These are phyloP conservation scores for Neonectria ditissima DNA, from an alignment of 2,329 filamentous ascomycete genomes.

Conservation along the genomic window DNA sequence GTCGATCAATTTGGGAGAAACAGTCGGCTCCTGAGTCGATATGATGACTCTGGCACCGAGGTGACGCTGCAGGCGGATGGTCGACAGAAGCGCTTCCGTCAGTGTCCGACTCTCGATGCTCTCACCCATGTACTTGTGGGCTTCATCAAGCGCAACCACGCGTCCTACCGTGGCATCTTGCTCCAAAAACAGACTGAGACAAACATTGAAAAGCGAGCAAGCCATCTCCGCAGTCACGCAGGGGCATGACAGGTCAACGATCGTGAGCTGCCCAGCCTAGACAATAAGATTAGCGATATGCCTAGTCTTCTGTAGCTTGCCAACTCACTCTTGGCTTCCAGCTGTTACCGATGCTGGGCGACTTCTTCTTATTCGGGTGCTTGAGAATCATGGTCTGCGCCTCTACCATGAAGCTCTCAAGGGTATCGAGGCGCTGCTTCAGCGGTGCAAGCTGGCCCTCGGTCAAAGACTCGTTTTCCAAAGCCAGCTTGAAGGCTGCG, in stretches of 20 bases:
- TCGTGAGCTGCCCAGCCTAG: conserved; percentile 51
- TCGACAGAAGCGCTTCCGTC: conserved; percentile 70
- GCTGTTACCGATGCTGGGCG: conserved; percentile 16
- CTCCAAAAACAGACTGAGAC: conserved; percentile 73
- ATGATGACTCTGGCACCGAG: conserved; percentile 75
- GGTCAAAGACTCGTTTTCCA: conserved; percentile 53
- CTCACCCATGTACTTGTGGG: conserved; percentile 78
- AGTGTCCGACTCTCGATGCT: conserved; percentile 66
- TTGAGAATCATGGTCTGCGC: conserved; percentile 23
- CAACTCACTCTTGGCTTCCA: conserved; percentile 39
- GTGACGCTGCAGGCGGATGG: conserved; percentile 79
- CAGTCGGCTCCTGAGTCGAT: conserved; percentile 81
- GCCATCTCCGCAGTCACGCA: conserved; percentile 75
- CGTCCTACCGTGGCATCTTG: conserved; percentile 60
- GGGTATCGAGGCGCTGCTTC: conserved; percentile 51
- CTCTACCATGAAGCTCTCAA: conserved; percentile 62
- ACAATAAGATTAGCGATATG: not conserved
- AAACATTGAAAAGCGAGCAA: conserved; percentile 80
- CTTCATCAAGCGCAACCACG: conserved; percentile 79
- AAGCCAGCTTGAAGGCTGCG: conserved; percentile 54
- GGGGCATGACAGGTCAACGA: conserved; percentile 78
- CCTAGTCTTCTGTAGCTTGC: not conserved
- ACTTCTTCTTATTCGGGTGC: not conserved
- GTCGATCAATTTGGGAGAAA: conserved; percentile 75
- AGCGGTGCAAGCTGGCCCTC: conserved; percentile 66